Conservation (phyloP, 805 yeast species). For the Yamadazyma kitorensis region DNA sequence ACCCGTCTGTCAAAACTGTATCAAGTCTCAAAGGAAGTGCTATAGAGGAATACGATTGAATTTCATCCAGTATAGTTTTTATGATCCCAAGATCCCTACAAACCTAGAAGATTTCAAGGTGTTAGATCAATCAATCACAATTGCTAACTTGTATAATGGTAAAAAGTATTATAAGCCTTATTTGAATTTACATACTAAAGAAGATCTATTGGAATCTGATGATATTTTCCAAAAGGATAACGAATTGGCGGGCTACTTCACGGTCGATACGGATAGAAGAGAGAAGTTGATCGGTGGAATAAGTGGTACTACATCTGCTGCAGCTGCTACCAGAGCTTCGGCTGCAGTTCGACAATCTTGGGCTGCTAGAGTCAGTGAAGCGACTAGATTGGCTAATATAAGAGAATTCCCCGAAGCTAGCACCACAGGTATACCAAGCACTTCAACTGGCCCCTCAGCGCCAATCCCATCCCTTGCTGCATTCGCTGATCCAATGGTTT, state of each 20-base stretch:
- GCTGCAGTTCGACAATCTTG: conserved; percentile 6
- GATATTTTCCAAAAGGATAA: conserved; percentile 17
- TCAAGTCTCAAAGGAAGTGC: conserved; percentile 47
- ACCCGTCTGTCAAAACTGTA: conserved; percentile 59
- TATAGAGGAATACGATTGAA: conserved; percentile 46
- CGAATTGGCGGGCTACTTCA: conserved; percentile 8
- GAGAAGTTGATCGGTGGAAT: conserved; percentile 8
- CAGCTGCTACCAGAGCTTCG: conserved; percentile 6
- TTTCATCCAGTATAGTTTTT: conserved; percentile 41
- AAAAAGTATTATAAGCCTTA: conserved; percentile 28
- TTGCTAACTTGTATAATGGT: conserved; percentile 41
- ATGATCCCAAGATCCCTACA: conserved; percentile 24
- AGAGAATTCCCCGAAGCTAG: neutral
- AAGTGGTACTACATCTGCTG: conserved; percentile 6
- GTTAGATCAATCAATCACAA: conserved; percentile 44
- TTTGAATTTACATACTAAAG: conserved; percentile 25
- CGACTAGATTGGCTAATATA: neutral
- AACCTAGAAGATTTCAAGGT: conserved; percentile 15
- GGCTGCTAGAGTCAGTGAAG: conserved; percentile 1
- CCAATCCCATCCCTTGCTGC: too few relatives aligned
- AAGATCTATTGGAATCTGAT: conserved; percentile 33
- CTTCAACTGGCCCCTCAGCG: too few relatives aligned
- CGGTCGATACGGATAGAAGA: conserved; percentile 5
- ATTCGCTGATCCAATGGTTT: too few relatives aligned
- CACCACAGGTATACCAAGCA: too few relatives aligned